Conservation (phyloP, 768 basidiomycete species). For the Polyporus arcularius region DNA sequence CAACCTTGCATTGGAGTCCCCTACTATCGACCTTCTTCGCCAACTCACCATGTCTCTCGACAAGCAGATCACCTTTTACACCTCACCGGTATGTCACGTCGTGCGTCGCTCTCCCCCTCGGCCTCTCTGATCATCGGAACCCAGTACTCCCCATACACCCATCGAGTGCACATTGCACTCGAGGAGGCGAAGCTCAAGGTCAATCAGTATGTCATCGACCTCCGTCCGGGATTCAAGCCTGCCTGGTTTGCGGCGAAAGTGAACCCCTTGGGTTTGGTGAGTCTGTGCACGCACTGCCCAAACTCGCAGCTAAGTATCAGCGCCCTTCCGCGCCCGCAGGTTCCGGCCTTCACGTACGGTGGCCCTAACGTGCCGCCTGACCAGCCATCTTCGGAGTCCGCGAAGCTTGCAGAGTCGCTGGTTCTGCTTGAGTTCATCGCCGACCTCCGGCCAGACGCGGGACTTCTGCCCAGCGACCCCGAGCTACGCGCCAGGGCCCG, state of each 20-base stretch:
- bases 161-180: slow-evolving; percentile 62
- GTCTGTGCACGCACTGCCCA: not conserved
- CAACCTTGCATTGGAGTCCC: not conserved
- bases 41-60: not conserved
- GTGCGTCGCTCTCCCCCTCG: not conserved
- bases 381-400: slow-evolving; percentile 56
- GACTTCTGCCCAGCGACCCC: slow-evolving; percentile 55
- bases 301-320: not conserved
- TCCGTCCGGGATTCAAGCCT: slow-evolving; percentile 55
- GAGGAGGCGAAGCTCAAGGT: slow-evolving; percentile 53
- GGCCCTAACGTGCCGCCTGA: slow-evolving; percentile 58
- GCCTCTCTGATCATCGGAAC: not conserved
- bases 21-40: not conserved
- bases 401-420: slow-evolving; percentile 64
- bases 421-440: slow-evolving; percentile 68
- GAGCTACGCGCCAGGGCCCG: slow-evolving; percentile 58
- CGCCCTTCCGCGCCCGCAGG: slow-evolving; percentile 31
- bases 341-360: slow-evolving; percentile 62
- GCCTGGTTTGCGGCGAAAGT: slow-evolving; percentile 66
- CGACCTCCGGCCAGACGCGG: slow-evolving; percentile 51
- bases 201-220: slow-evolving; percentile 58
- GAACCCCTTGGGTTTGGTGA: slow-evolving; percentile 65
- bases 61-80: slow-evolving; percentile 18
- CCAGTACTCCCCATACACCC: slow-evolving; percentile 3
- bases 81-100: slow-evolving; percentile 8